phyloP scores from a whole-genome alignment of 1,284 basidiomycete genomes.

The Naganishia sp. region DNA sequence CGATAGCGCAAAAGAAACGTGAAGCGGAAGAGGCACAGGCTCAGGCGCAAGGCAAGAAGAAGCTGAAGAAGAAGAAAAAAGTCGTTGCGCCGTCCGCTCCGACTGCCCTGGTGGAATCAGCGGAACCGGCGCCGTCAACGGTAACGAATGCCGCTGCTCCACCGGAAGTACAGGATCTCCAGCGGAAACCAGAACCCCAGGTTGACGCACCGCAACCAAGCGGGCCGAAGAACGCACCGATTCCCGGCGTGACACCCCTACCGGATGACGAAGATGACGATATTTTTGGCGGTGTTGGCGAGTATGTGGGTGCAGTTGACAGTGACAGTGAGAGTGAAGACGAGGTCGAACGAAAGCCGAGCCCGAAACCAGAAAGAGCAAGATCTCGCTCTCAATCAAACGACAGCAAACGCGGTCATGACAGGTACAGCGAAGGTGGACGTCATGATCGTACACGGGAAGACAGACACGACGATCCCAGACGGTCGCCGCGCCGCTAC shows the following conservation, averaged over 20 bases:
- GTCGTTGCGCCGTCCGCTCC: constrained; percentile 29
- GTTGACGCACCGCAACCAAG: background rate
- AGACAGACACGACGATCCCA: constrained; percentile 6
- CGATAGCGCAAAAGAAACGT: constrained; percentile 49
- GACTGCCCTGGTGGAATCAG: background rate
- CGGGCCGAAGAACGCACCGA: background rate
- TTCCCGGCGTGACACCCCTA: constrained; percentile 22
- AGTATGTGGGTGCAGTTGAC: constrained; percentile 68
- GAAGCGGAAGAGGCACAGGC: constrained; percentile 59
- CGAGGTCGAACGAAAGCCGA: constrained; percentile 5
- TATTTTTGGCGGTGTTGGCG: constrained; percentile 82
- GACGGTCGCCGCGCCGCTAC: constrained; percentile 12
- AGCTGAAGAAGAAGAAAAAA: constrained; percentile 47
- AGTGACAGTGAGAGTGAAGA: constrained; percentile 29
- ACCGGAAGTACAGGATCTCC: background rate
- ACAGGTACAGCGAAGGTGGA: too few relatives aligned
- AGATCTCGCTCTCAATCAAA: constrained; percentile 22
- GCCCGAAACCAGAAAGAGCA: background rate
- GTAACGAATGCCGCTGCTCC: background rate
- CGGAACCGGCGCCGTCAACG: too few relatives aligned
- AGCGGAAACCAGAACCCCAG: background rate
- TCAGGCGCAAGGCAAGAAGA: constrained; percentile 34
- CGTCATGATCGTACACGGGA: constrained; percentile 19
- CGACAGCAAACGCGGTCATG: constrained; percentile 6
- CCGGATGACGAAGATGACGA: constrained; percentile 56